phyloP scores from a whole-genome alignment of 768 basidiomycete genomes.

The Dacryopinax spathularia region DNA sequence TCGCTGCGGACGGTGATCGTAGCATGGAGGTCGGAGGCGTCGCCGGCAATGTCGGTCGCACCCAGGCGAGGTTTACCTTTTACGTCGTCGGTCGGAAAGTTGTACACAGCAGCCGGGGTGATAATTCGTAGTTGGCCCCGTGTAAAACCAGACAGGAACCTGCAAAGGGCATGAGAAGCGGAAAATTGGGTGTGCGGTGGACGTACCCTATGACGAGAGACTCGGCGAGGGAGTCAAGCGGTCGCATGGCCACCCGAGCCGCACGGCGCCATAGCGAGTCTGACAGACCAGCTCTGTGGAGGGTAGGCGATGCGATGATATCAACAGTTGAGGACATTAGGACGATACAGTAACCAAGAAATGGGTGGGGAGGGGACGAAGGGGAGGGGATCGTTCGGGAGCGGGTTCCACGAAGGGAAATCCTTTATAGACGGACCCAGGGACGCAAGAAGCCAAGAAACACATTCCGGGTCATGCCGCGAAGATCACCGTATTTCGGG shows the following conservation, averaged over 20 bases:
- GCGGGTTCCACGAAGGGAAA: not conserved
- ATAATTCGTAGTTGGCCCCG: conserved; percentile 31
- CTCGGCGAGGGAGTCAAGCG: not conserved
- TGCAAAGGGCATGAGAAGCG: conserved; percentile 22
- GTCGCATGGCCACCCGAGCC: not conserved
- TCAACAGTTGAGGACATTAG: not conserved
- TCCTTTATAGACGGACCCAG: not conserved
- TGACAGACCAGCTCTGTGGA: not conserved
- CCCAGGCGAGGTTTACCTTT: not conserved
- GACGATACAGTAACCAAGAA: not conserved
- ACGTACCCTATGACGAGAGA: not conserved
- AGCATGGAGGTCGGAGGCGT: conserved; percentile 5
- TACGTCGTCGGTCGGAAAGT: not conserved
- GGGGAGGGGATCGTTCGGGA: not conserved
- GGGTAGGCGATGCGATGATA: not conserved
- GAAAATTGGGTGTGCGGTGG: not conserved
- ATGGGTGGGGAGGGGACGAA: not conserved
- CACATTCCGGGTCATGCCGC: too few relatives aligned
- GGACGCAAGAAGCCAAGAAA: not conserved
- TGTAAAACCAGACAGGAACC: conserved; percentile 27
- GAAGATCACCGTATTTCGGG: too few relatives aligned
- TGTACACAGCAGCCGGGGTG: not conserved
- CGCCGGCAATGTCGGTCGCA: not conserved
- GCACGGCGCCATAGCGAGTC: not conserved
- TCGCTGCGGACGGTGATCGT: conserved; percentile 11